These are phyloP conservation scores for Auriculariales sp. DNA, from an alignment of 768 basidiomycete species.

Conservation along the genomic window DNA sequence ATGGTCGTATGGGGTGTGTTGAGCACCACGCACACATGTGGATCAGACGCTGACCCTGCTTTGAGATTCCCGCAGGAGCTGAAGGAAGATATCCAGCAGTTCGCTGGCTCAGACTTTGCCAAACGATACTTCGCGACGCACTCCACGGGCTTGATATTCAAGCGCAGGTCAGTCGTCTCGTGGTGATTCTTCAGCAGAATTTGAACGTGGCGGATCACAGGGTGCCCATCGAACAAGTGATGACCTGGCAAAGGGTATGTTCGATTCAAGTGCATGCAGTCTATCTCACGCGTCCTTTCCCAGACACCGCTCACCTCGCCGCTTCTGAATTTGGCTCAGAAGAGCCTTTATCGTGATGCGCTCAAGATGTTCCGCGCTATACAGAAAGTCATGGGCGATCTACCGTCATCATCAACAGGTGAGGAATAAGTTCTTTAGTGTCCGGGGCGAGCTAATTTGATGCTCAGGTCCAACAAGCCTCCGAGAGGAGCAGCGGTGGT, in stretches of 20 bases:
- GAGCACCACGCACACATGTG: too few relatives aligned
- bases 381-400: conserved; percentile 88
- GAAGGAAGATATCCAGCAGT: conserved; percentile 73
- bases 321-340: conserved; percentile 48
- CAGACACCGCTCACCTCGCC: conserved; percentile 57
- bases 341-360: conserved; percentile 56
- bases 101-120: conserved; percentile 76
- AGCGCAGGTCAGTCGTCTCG: too few relatives aligned
- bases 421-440: too few relatives aligned
- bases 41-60: conserved; percentile 9
- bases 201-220: too few relatives aligned
- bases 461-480: conserved; percentile 17
- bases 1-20: too few relatives aligned
- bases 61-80: conserved; percentile 53
- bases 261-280: conserved; percentile 1
- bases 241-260: conserved; percentile 78
- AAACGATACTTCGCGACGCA: conserved; percentile 81
- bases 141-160: conserved; percentile 78
- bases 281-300: background rate
- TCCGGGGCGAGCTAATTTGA: too few relatives aligned
- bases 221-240: conserved; percentile 73
- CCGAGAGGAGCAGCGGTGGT: conserved; percentile 77
- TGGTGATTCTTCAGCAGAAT: too few relatives aligned
- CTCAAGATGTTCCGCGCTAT: conserved; percentile 79
- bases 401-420: conserved; percentile 13